Percentiles rank a stretch among this genome's conserved stretches.
Evolutionary conservation across 768 basidiomycete species (phyloP).

Genomic region (Tulasnella sp.): DNA sequence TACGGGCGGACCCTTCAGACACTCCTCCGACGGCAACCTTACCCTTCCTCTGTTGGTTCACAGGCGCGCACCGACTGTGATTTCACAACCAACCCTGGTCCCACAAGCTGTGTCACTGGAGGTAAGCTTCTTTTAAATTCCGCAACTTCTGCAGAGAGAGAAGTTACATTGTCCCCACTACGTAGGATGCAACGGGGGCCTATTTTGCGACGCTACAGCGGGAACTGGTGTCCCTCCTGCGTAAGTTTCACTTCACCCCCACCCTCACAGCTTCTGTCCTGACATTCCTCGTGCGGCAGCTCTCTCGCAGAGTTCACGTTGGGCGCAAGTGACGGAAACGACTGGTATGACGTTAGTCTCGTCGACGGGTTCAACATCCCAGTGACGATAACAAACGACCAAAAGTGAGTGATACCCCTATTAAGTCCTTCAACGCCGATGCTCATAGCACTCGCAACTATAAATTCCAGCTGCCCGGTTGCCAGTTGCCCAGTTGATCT

Average conservation of each 20-base stretch:
- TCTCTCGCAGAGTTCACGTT: slow-evolving; percentile 20
- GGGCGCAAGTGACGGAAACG: slow-evolving; percentile 3
- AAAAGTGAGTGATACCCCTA: background rate
- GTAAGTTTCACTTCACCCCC: background rate
- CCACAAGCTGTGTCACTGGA: slow-evolving; percentile 28
- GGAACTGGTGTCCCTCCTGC: slow-evolving; percentile 39
- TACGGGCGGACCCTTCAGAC: no score
- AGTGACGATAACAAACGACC: slow-evolving; percentile 19
- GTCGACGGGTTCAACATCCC: slow-evolving; percentile 31
- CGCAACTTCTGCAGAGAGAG: slow-evolving; percentile 34
- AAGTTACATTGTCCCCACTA: background rate
- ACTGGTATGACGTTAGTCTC: slow-evolving; percentile 27
- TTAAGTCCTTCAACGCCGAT: background rate
- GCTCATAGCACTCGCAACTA: background rate
- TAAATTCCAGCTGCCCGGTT: background rate
- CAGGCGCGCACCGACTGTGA: slow-evolving; percentile 24
- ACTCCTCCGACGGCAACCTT: slow-evolving; percentile 22
- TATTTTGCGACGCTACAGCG: slow-evolving; percentile 38
- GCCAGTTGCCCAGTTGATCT: slow-evolving; percentile 29
- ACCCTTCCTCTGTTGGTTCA: slow-evolving; percentile 31
- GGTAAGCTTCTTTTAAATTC: background rate
- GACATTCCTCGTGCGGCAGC: background rate
- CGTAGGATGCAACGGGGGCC: slow-evolving; percentile 34
- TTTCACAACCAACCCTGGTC: slow-evolving; percentile 27
- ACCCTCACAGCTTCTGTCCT: background rate